Evolutionary conservation across 345 rosid genomes (phyloP).

Genomic region (Eutrema yunnanense): DNA sequence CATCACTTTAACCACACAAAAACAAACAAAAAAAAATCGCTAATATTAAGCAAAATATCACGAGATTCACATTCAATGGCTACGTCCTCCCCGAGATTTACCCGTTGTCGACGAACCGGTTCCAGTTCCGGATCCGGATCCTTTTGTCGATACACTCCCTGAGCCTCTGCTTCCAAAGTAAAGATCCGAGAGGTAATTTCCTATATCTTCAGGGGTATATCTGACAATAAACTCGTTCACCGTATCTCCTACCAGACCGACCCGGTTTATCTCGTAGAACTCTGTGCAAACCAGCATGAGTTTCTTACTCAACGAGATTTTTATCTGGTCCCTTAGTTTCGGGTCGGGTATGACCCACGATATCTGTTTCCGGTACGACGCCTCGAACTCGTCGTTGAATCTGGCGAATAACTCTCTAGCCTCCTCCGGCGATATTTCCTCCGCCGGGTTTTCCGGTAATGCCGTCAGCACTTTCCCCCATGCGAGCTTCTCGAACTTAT

Average conservation of each 20-base stretch:
- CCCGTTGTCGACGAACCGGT: conserved; percentile 19
- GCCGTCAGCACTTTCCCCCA: conserved; percentile 59
- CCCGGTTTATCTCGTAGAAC: conserved; percentile 44
- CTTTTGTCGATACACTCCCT: conserved; percentile 21
- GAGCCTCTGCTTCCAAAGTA: conserved; percentile 33
- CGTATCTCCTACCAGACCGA: conserved; percentile 19
- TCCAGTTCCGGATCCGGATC: conserved; percentile 29
- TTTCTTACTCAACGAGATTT: conserved; percentile 45
- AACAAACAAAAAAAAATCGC: background rate
- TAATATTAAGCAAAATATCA: background rate
- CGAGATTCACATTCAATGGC: conserved; percentile 14
- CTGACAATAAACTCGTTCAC: conserved; percentile 27
- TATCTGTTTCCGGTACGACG: conserved; percentile 48
- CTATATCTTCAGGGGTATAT: conserved; percentile 71
- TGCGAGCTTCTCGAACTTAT: conserved; percentile 67
- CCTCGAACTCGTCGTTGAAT: conserved; percentile 61
- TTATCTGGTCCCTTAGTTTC: conserved; percentile 53
- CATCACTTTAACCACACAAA: conserved; percentile 2
- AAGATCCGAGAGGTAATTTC: conserved; percentile 49
- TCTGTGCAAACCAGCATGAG: conserved; percentile 41
- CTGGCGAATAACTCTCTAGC: conserved; percentile 36
- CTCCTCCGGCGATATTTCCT: conserved; percentile 29
- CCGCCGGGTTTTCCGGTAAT: conserved; percentile 41
- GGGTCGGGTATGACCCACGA: conserved; percentile 69
- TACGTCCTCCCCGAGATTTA: conserved; percentile 14